Evolutionary conservation across 1,284 basidiomycete genomes (phyloP), one percentile per base, ranked within the genome.

Genomic region (Coriolopsis trogii): DNA sequence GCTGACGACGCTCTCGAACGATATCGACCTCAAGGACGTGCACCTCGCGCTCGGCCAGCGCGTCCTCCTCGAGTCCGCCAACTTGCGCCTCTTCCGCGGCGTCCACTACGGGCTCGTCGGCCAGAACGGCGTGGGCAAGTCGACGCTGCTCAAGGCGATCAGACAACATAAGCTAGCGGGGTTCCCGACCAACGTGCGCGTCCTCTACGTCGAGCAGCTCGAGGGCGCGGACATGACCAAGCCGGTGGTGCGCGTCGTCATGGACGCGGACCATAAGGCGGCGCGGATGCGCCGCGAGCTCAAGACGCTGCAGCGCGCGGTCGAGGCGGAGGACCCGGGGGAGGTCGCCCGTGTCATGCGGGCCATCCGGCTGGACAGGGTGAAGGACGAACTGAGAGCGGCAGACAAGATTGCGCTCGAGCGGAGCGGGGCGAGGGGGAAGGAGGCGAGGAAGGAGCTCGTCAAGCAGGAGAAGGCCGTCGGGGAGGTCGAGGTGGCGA

Each of bases 41-140:
- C 73, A 63, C 7, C 66, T 82, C 37, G 57, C 72, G 5, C 70
- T 85, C 9, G 79, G 76, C 16, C 68, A 75, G 25, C 70, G 66
- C 21, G 79, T 84, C 29, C 66, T 87, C 8, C 67, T 85, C n/a
- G 63, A 67, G 4, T 78, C 81, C 55, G 75, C 78, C 0, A 75
- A 81, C 51, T 65, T 85, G 8, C 71, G 76, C 55, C 64, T 85
- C 31, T 81, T 81, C 59, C 68, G 68, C 6, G 78, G 80, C 10
- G 68, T 76, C 6, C 73, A 74, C 36, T 84, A 84, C 65, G 80
- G 58, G 2, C 51, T 99, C 67, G 92, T 99, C 60, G 96, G 96
- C 51, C 93, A 95, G 60, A 99, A 99, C 75, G 96, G 96, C 70
- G 89, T 96, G 37, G 96, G 96, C 55, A 99, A 99, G 72, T 98